Base-by-base conservation (phyloP, 345 rosid genomes). In the Acer yangbiense region DNA sequence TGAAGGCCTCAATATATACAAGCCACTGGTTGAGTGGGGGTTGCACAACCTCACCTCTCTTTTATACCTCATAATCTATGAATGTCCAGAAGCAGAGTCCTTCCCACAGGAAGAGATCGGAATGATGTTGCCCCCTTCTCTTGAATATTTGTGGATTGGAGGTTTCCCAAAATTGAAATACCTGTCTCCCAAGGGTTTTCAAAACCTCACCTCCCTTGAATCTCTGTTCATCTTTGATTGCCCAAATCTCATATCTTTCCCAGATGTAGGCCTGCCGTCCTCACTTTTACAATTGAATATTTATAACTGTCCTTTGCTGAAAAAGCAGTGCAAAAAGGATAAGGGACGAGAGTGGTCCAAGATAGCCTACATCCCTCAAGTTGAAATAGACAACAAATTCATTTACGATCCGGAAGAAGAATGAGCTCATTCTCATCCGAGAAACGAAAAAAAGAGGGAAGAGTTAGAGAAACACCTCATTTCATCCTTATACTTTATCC, bases 131-230 rank as follows among this genome's bases (percentile, higher is more conserved):
- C 25, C 25, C 25, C 25, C 25, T 23, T 23, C 25, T 23, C 25
- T 23, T 23, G 25, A 23, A 23, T 23, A 23, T 23, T 23, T 23
- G 25, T 23, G 25, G 25, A 23, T 23, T 23, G 25, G 25, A 23
- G 25, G 25, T 23, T 23, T 23, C 25, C 25, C 25, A 23, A 23
- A 23, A 23, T 23, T 23, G 1, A 23, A 23, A 23, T 23, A 23
- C 25, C 25, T 23, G 25, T 23, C 1, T 23, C 25, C 25, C 25
- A 23, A 1, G 25, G 25, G 25, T 23, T 75, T 74, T 64, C 68
- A 70, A 61, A 80, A 80, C 71, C 82, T 75, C 16, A 54, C 44
- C 5, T 75, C 69, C 1, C 82, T 80, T 63, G 18, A 50, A 50
- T 50, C 9, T 50, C 3, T 50, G 55, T 13, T 3, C 1, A 50